phyloP scores from a whole-genome alignment of 2,329 filamentous ascomycete genomes.

The Chrysoporthe cubensis region DNA sequence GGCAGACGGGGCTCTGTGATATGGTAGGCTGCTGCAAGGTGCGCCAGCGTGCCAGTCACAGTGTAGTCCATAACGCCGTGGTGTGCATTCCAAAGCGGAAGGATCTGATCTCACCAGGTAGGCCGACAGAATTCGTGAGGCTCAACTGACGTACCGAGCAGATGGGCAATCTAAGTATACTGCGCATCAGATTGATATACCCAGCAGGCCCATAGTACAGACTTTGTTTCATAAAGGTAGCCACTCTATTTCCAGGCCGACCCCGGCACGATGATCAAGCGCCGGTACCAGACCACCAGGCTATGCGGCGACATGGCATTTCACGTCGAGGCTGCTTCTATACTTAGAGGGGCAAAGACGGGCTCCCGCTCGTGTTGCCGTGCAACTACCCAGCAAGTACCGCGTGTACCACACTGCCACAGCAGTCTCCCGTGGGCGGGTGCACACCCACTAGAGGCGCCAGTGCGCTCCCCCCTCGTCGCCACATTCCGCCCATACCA shows the following conservation, averaged over 20 bases:
- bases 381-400: background rate
- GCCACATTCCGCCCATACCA: background rate
- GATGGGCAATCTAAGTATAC: background rate
- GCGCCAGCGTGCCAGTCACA: too few relatives aligned
- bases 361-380: constrained; percentile 3
- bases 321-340: background rate
- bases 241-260: background rate
- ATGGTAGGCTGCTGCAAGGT: background rate
- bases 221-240: background rate
- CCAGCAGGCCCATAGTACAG: background rate
- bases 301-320: background rate
- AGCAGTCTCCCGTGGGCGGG: too few relatives aligned
- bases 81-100: background rate
- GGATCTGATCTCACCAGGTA: background rate
- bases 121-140: background rate
- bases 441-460: too few relatives aligned
- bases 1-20: background rate
- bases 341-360: background rate
- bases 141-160: background rate
- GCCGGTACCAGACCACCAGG: too few relatives aligned
- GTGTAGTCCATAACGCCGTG: background rate
- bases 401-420: too few relatives aligned
- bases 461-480: too few relatives aligned
- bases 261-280: background rate
- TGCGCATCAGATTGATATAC: background rate